Evolutionary conservation across 2,329 filamentous ascomycete genomes (phyloP).

Genomic region (Colletotrichum sp.): DNA sequence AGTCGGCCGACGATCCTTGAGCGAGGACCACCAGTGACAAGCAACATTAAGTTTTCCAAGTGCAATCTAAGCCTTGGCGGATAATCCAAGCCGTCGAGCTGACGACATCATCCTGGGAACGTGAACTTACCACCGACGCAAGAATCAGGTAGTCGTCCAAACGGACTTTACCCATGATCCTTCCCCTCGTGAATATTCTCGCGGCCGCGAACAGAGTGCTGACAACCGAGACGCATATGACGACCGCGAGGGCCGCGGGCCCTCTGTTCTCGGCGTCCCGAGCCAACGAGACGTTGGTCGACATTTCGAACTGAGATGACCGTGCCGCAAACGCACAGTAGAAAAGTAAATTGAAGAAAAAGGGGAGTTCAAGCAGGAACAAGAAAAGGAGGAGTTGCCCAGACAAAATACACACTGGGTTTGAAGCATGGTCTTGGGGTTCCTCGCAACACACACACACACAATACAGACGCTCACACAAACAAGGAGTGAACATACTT

Average conservation of each 20-base stretch:
- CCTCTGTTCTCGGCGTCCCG: slow-evolving; percentile 27
- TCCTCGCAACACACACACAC: neutral
- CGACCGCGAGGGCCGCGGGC: slow-evolving; percentile 32
- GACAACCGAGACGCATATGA: slow-evolving; percentile 32
- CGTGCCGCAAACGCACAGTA: neutral
- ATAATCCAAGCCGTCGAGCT: neutral
- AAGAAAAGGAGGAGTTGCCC: neutral
- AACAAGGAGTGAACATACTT: neutral
- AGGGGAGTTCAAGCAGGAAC: neutral
- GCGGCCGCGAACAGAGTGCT: slow-evolving; percentile 30
- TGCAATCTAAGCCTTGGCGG: neutral
- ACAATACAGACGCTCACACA: neutral
- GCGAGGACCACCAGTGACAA: neutral
- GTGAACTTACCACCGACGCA: slow-evolving; percentile 31
- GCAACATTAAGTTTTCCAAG: neutral
- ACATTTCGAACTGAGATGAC: neutral
- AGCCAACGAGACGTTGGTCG: neutral
- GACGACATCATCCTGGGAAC: neutral
- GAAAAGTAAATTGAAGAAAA: neutral
- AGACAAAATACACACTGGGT: neutral
- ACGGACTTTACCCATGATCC: slow-evolving; percentile 33
- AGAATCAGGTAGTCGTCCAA: slow-evolving; percentile 42
- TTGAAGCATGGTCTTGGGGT: neutral
- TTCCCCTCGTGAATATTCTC: slow-evolving; percentile 32
- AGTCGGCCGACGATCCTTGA: neutral